Evolutionary conservation across 1,284 basidiomycete species (phyloP), one percentile per base, ranked within the genome.

Genomic region (Paramarasmius palmivorus): DNA sequence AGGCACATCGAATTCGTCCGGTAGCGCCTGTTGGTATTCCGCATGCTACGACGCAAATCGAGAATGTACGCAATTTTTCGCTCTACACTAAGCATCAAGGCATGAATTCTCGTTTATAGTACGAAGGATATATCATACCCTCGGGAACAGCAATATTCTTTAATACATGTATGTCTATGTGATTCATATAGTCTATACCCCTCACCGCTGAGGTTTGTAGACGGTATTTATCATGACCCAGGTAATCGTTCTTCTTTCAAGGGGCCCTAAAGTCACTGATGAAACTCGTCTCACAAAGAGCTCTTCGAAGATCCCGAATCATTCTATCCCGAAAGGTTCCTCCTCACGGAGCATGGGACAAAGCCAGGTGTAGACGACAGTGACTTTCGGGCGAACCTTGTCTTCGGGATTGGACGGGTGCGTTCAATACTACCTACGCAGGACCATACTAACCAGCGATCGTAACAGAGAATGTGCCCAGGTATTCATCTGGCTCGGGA

Each of bases 261-360:
- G 6, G n/a, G n/a, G n/a, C n/a, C n/a, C 17, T 8, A 26, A 2
- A 15, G 4, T 14, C 26, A 9, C 17, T 22, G n/a, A n/a, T 23
- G 10, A 15, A 4, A 17, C 17, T 19, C 14, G 2, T 10, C 15
- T 4, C 19, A 20, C 12, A 2, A 23, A 19, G 2, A 25, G 9
- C 20, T 10, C 46, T 65, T 56, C 47, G 61, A 59, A n/a, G 53
- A 57, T 4, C 61, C 64, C 1, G 60, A 65, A 25, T 49, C 52
- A 41, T 65, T 64, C 52, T 56, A 55, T 1, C 64, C 64, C 5
- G 63, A 65, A 35, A 57, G 64, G 23, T 65, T 58, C 41, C 54
- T 65, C 22, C 50, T 55, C 12, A 53, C 58, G 17, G 57, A 61
- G 46, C 49, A 56, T 22, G 61, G 61, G 15, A 47, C 58, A n/a